These are phyloP conservation scores for Gliomastix tumulicola DNA, from an alignment of 2,329 filamentous ascomycete species.

Conservation along the genomic window DNA sequence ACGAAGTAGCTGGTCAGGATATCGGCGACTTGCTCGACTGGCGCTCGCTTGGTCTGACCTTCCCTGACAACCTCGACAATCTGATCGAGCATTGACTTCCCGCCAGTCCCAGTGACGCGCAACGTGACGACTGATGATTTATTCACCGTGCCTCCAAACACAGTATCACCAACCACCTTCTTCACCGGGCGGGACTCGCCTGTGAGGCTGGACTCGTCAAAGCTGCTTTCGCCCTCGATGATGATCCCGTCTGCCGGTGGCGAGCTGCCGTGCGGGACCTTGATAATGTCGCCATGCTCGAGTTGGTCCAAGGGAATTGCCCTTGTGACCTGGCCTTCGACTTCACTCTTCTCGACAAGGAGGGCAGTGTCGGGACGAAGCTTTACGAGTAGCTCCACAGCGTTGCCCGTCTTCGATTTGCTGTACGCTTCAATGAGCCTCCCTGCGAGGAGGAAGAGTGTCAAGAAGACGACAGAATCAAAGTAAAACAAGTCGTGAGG, in stretches of 20 bases:
- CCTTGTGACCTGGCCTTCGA: slow-evolving; percentile 25
- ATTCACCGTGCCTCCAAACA: slow-evolving; percentile 72
- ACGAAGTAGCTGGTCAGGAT: slow-evolving; percentile 70
- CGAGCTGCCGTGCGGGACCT: slow-evolving; percentile 70
- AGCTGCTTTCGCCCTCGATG: slow-evolving; percentile 54
- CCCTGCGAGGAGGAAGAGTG: slow-evolving; percentile 72
- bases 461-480: slow-evolving; percentile 87
- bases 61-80: slow-evolving; percentile 73
- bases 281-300: slow-evolving; percentile 67
- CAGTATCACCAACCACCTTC: slow-evolving; percentile 55
- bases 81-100: slow-evolving; percentile 71
- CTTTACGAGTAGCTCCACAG: slow-evolving; percentile 71
- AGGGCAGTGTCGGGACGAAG: slow-evolving; percentile 74
- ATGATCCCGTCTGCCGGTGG: slow-evolving; percentile 77
- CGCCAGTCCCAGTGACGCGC: slow-evolving; percentile 55
- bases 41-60: slow-evolving; percentile 68
- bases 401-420: slow-evolving; percentile 84
- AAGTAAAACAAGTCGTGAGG: slow-evolving; percentile 64
- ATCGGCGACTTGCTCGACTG: slow-evolving; percentile 70
- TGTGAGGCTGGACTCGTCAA: slow-evolving; percentile 88
- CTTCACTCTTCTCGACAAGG: slow-evolving; percentile 46
- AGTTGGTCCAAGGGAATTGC: slow-evolving; percentile 58
- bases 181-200: slow-evolving; percentile 64
- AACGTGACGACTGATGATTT: slow-evolving; percentile 57
- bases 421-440: slow-evolving; percentile 79